A percentile compares a stretch with the other conserved stretches of the same genome.
phyloP scores from a whole-genome alignment of 2,329 filamentous ascomycete genomes.

The Xylaria sp. region DNA sequence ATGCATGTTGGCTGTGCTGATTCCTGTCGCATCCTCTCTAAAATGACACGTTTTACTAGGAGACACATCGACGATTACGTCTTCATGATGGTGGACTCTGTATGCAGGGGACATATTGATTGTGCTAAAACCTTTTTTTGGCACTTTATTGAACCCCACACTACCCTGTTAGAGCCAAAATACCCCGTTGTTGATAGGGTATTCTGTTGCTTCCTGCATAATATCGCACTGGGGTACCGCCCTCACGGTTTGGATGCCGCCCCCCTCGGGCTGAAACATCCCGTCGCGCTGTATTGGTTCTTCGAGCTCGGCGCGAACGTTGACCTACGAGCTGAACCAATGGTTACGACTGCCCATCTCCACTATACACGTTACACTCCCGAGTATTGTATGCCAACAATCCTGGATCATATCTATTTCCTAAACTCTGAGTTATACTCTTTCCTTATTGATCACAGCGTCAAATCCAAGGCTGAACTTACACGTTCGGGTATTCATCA shows the following conservation, averaged over 20 bases:
- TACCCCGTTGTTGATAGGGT: neutral
- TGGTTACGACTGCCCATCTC: neutral
- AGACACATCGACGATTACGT: neutral
- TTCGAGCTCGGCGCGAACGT: neutral
- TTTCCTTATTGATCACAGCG: neutral
- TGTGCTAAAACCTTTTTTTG: neutral
- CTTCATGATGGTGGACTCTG: neutral
- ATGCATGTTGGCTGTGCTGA: neutral
- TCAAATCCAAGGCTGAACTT: neutral
- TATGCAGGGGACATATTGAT: neutral
- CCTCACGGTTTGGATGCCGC: rapidly evolving
- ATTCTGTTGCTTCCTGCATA: neutral
- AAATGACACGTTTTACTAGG: neutral
- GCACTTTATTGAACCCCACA: neutral
- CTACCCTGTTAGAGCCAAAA: neutral
- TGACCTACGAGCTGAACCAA: neutral
- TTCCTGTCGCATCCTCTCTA: neutral
- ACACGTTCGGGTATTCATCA: neutral
- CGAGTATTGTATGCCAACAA: neutral
- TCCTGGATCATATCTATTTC: neutral
- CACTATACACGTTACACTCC: neutral
- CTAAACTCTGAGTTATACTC: neutral
- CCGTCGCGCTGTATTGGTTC: neutral
- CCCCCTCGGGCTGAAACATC: neutral
- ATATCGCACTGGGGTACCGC: neutral